Conservation (phyloP, 108 stramenopile species). For the Cyclostephanos invisitatus region DNA sequence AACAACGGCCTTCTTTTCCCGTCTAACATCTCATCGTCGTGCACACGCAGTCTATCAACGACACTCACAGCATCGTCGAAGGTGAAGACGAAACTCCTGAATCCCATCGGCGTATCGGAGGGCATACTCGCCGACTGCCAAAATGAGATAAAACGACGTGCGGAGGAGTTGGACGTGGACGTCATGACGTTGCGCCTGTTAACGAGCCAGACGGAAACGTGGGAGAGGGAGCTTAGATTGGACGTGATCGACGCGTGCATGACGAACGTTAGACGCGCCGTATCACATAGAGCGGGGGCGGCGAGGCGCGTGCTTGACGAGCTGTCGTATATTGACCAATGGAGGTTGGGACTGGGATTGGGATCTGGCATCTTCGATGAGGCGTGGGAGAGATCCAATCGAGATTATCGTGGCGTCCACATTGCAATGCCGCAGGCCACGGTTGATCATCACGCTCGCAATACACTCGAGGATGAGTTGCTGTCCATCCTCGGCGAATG, state of each 20-base stretch:
- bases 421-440: constrained; percentile 8
- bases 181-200: constrained; percentile 68
- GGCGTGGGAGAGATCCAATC: constrained; percentile 57
- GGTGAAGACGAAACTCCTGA: constrained; percentile 73
- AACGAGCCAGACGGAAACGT: constrained; percentile 65
- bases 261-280: constrained; percentile 29
- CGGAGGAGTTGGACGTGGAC: constrained; percentile 63
- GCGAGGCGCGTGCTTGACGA: constrained; percentile 18
- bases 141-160: constrained; percentile 44
- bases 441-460: constrained; percentile 12
- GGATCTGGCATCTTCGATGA: constrained; percentile 46
- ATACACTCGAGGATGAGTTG: constrained; percentile 31
- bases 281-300: constrained; percentile 21
- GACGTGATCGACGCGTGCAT: constrained; percentile 49
- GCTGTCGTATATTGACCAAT: constrained; percentile 35
- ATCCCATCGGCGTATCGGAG: constrained; percentile 80
- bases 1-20: background rate
- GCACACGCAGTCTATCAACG: constrained; percentile 45
- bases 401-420: background rate
- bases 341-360: constrained; percentile 40
- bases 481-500: constrained; percentile 24
- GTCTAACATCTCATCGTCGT: background rate
- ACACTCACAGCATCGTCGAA: constrained; percentile 76
- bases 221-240: constrained; percentile 61
- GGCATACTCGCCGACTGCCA: constrained; percentile 65